A percentile compares a stretch with the other conserved stretches of the same genome.
Evolutionary conservation across 2,329 filamentous ascomycete species (phyloP).

Genomic region (Venturia nashicola): DNA sequence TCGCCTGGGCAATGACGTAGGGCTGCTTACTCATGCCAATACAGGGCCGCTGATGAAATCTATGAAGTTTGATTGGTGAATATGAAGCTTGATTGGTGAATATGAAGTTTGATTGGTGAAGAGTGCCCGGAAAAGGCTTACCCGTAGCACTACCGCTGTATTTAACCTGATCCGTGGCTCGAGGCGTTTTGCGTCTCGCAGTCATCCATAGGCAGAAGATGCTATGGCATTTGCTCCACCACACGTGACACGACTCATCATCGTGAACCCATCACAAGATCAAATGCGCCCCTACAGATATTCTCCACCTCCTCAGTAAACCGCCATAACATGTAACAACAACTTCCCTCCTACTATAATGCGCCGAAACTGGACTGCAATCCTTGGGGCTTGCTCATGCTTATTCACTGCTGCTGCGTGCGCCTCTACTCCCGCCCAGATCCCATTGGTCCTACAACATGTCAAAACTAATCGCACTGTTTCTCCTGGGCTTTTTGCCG

Average conservation of each 20-base stretch:
- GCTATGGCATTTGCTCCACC: neutral
- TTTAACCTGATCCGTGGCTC: neutral
- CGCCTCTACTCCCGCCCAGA: conserved; percentile 5
- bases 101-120: too few relatives aligned
- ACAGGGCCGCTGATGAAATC: too few relatives aligned
- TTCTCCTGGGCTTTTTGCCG: conserved; percentile 56
- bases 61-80: too few relatives aligned
- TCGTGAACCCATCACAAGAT: neutral
- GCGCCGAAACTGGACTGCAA: neutral
- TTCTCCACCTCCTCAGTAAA: neutral
- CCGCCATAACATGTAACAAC: neutral
- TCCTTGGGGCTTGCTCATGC: neutral
- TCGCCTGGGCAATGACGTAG: neutral
- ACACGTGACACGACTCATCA: neutral
- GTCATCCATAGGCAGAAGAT: neutral
- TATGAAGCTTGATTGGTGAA: too few relatives aligned
- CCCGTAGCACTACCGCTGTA: neutral
- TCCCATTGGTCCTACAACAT: conserved; percentile 4
- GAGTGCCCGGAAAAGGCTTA: neutral
- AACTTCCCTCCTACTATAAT: neutral
- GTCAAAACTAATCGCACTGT: conserved; percentile 27
- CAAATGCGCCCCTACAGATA: neutral
- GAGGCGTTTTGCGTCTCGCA: neutral
- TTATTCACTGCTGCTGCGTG: neutral
- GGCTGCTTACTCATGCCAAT: neutral